These are phyloP conservation scores for Salvia splendens DNA, from an alignment of 257 asterid species.

Conservation along the genomic window DNA sequence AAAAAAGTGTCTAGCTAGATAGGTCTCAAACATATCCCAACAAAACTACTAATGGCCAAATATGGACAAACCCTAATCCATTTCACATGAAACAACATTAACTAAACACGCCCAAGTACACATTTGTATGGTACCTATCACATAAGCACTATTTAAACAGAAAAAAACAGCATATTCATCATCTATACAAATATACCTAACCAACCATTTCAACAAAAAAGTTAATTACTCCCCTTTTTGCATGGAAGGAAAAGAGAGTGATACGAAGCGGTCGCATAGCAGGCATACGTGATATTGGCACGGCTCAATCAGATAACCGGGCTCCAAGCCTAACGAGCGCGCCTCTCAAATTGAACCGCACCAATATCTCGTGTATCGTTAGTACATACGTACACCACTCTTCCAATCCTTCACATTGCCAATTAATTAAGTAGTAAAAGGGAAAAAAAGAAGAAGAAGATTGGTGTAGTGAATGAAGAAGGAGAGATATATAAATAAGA, in stretches of 20 bases:
- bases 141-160: background rate
- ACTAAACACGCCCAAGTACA: constrained; percentile 19
- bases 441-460: background rate
- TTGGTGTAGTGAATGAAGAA: constrained; percentile 24
- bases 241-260: constrained; percentile 31
- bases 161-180: background rate
- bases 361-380: constrained; percentile 73
- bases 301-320: constrained; percentile 96
- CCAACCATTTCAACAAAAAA: no score
- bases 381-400: constrained; percentile 18
- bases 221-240: background rate
- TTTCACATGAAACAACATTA: constrained; percentile 25
- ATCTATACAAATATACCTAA: background rate
- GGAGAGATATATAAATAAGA: constrained; percentile 29
- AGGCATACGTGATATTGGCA: constrained; percentile 89
- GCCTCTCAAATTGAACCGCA: constrained; percentile 92
- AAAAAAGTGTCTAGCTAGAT: background rate
- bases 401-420: background rate
- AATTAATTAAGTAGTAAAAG: background rate
- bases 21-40: background rate
- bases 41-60: constrained; percentile 22
- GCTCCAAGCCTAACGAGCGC: constrained; percentile 52
- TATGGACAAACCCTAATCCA: constrained; percentile 29
- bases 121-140: constrained; percentile 23
- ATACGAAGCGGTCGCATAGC: constrained; percentile 19